Base-by-base conservation (phyloP, 1,139 yeast genomes). In the Zygoascus meyerae region DNA sequence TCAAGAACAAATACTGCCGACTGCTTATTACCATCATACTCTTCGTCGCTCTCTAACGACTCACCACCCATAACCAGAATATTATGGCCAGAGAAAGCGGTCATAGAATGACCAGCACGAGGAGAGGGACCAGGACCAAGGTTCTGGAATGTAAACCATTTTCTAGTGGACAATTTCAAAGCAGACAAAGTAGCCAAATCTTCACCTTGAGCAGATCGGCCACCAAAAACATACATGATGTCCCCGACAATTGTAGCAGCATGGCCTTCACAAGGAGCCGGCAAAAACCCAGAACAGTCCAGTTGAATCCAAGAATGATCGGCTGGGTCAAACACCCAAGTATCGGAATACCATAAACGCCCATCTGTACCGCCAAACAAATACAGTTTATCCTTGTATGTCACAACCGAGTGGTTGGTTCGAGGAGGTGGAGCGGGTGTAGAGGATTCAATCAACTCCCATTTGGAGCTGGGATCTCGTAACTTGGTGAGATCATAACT, bases 361-460 rank as follows among this genome's bases (percentile, higher is more conserved):
- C 90, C 86, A 57, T 87, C 87, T 48, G 90, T 85, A 48, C 95
- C 95, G 49, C 98, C 99, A 60, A 95, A 95, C n/a, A 92, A 71
- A 71, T 84, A 92, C 49, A 92, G 71, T 62, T 84, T 83, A 61
- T 84, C 82, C 53, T 84, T 83, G 67, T 77, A 83, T 1, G 94
- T 78, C 17, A 84, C 78, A 83, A 90, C 86, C 7, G 96, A 77
- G 67, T 92, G 98, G 65, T 90, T 90, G 1, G 97, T 83, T 57
- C 95, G 73, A 2, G 95, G 89, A 5, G 97, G 96, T 49, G 78
- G 77, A 47, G 78, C 72, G 11, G 63, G 56, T 11, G 67, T 64
- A 12, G 26, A 16, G 5, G 45, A 30, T 16, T 63, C 63, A 57
- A 72, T 69, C 40, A 74, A 75, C 34, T 89, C 75, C 98, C 98